phyloP scores from a whole-genome alignment of 208 protist genomes.

The Leishmania tarentolae region DNA sequence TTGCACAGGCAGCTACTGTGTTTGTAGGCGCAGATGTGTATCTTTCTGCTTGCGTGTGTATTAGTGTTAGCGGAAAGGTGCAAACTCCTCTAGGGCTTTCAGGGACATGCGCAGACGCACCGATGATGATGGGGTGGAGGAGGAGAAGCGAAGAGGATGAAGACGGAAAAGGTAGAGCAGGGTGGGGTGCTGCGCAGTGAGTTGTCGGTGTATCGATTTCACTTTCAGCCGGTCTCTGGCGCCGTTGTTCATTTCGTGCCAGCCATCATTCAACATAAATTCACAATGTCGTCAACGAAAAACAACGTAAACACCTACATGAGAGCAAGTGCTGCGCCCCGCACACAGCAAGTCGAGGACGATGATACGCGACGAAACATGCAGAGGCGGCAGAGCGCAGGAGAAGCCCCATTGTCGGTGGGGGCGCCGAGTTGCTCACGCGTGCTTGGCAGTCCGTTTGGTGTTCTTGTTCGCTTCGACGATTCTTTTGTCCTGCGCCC shows the following conservation, averaged over 20 bases:
- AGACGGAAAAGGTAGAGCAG: background rate
- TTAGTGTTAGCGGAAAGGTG: background rate
- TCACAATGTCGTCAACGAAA: too few species aligned
- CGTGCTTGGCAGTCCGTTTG: background rate
- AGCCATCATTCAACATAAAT: background rate
- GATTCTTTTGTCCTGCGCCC: background rate
- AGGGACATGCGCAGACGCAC: background rate
- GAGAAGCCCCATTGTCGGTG: background rate
- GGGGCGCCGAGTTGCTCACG: background rate
- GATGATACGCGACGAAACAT: background rate
- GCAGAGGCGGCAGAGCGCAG: background rate
- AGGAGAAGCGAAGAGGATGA: background rate
- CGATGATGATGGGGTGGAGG: background rate
- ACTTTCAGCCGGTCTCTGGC: too few species aligned
- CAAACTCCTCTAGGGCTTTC: background rate
- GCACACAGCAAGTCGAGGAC: background rate
- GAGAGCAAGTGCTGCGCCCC: background rate
- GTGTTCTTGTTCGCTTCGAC: background rate
- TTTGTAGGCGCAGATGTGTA: background rate
- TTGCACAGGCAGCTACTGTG: background rate
- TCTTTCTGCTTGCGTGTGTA: background rate
- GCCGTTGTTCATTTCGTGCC: background rate
- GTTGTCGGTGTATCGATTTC: background rate
- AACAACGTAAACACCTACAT: background rate
- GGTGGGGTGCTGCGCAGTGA: background rate